Evolutionary conservation across 2,329 filamentous ascomycete species (phyloP), one percentile per base, ranked within the genome.

Genomic region (Penicillium sp.): DNA sequence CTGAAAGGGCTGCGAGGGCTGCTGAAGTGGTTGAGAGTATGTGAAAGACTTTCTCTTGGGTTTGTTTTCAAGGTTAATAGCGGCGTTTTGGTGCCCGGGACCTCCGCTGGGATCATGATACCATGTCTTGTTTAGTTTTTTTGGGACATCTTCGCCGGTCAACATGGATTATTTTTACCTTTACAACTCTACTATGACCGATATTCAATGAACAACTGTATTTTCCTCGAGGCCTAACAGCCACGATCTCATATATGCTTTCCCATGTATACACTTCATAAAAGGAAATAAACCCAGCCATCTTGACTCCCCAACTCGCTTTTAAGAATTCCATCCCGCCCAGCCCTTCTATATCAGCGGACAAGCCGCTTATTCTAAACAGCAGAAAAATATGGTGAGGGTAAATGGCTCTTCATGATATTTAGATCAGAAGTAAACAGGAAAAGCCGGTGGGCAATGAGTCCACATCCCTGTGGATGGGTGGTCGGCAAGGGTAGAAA

Each of bases 1-100:
- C 70, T 14, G 72, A 76, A 53, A 63, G 73, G 44, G 73, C 73
- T 27, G 65, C 61, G 18, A 64, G 63, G 40, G 71, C 70, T 29
- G 71, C 65, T 20, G 73, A 75, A 42, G 71, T 74, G n/a, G 69
- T 74, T 47, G 71, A 75, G 56, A 66, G 65, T 51, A 69, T 71
- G 56, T 74, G 57, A 69, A 45, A 11, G 26, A n/a, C 26, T 27
- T 37, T 50, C 14, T 20, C 38, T 42, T 47, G 29, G 26, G 31
- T 41, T 50, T 47, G n/a, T 36, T 41, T 45, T 18, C 14, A 18
- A 16, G 29, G 35, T 40, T 40, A 41, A 36, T 44, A 39, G 34
- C 49, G 55, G 58, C 49, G 51, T 56, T 56, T 50, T 7, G 45
- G 52, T 52, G 42, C 22, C 31, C 2, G 31, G 39, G 39, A 31